Conservation (phyloP, 495 filamentous ascomycete genomes). For the Trypethelium eluteriae region DNA sequence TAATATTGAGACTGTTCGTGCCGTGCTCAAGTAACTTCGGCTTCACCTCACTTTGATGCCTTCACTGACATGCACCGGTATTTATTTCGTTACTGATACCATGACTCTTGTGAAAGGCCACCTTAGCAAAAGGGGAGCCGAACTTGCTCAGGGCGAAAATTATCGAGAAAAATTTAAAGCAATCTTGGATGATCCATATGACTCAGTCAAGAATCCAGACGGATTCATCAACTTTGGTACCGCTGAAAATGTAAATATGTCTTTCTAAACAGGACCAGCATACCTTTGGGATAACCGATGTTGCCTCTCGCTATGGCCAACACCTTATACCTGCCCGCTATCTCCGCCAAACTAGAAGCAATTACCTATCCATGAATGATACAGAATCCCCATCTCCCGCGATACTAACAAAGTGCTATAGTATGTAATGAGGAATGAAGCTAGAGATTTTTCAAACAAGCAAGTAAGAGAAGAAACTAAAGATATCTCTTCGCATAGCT, state of each 20-base stretch:
- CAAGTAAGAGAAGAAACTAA: neutral
- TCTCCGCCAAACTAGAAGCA: no score
- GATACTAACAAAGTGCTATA: neutral
- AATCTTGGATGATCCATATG: conserved; percentile 15
- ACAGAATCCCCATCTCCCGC: neutral
- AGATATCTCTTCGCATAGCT: neutral
- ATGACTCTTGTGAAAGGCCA: neutral
- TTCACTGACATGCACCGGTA: neutral
- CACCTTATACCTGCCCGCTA: no score
- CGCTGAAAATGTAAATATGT: conserved; percentile 10
- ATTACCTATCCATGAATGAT: neutral
- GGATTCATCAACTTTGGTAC: conserved; percentile 20
- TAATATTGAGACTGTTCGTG: no score
- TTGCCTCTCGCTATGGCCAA: no score
- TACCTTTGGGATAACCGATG: no score
- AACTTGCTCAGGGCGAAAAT: neutral
- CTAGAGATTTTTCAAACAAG: neutral
- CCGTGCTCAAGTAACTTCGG: no score
- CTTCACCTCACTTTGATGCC: no score
- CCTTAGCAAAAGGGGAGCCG: neutral
- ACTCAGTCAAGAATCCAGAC: conserved; percentile 17
- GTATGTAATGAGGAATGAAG: neutral
- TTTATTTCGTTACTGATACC: neutral
- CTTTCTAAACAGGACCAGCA: neutral
- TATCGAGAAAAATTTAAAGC: conserved; percentile 16